Base-by-base conservation (phyloP, 73 alveolate species). In the Diophrys appendiculata region DNA sequence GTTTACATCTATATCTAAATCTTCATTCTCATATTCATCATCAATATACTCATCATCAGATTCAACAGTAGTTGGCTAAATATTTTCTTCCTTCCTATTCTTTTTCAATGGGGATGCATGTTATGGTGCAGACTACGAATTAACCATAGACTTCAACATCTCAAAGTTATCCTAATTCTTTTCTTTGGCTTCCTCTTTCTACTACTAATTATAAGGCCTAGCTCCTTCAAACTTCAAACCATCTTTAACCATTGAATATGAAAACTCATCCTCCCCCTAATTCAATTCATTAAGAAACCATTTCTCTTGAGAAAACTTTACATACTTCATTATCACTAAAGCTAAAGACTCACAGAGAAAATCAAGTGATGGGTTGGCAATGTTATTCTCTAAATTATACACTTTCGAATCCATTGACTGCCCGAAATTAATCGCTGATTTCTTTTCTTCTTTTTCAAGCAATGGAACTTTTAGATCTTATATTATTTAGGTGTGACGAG, bases 81-180 rank as follows among this genome's bases (percentile, higher is more conserved):
- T n/a, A n/a, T n/a, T n/a, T n/a, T n/a, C n/a, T n/a, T n/a, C n/a
- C n/a, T n/a, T n/a, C n/a, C n/a, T n/a, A n/a, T n/a, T n/a, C n/a
- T n/a, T n/a, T n/a, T n/a, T n/a, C n/a, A n/a, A n/a, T 30, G 27
- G 67, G 18, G 68, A 70, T 1, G 2, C 65, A 24, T 30, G 30
- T 70, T 33, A 14, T 64, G 78, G 26, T 70, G 29, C 18, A 64
- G 68, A 1, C 78, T 67, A 33, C 34, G 78, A 64, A 70, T 70
- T 67, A 2, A n/a, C 2, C 32, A 70, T n/a, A 3, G 31, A 33
- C 33, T 70, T 33, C n/a, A 75, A 34, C 33, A 53, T 53, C 29
- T 54, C 65, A 34, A 52, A 75, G 55, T 75, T 75, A 33, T 75
- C 83, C 25, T 27, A n/a, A 32, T 75, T 75, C 29, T 32, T 75